Conservation (phyloP, 768 basidiomycete genomes). For the Mycena olivaceomarginata region DNA sequence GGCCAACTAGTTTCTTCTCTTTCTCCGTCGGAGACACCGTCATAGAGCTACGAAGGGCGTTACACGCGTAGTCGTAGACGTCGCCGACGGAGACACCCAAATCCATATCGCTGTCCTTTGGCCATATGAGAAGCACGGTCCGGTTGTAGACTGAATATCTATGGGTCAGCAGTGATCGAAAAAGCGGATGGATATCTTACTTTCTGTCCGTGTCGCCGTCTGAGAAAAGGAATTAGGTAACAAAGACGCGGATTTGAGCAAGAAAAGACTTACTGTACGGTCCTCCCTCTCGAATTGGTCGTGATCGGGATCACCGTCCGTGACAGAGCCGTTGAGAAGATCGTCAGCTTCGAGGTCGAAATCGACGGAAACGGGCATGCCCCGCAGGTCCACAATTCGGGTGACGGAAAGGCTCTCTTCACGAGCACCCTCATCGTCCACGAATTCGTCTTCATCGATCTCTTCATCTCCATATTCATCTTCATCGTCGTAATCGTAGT, state of each 20-base stretch:
- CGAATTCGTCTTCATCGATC: conserved; percentile 37
- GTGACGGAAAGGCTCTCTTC: not conserved
- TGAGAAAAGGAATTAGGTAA: not conserved
- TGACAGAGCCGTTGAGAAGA: conserved; percentile 30
- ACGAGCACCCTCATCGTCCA: conserved; percentile 10
- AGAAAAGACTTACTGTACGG: conserved; percentile 25
- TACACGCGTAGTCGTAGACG: conserved; percentile 39
- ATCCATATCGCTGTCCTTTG: conserved; percentile 11
- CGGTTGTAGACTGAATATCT: conserved; percentile 27
- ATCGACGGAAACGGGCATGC: conserved; percentile 20
- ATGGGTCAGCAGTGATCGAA: conserved; percentile 4
- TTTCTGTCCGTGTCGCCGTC: conserved; percentile 18
- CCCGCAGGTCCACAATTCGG: conserved; percentile 27
- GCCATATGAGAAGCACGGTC: conserved; percentile 40
- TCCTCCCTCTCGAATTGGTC: conserved; percentile 4
- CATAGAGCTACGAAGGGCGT: conserved; percentile 29
- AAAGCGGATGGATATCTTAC: not conserved
- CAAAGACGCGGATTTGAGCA: not conserved
- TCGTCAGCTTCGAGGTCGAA: conserved; percentile 2
- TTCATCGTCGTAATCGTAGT: conserved; percentile 23
- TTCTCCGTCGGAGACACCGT: conserved; percentile 30
- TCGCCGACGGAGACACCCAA: conserved; percentile 36
- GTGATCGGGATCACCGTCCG: conserved; percentile 20
- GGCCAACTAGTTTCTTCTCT: conserved; percentile 32
- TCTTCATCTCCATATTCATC: conserved; percentile 11